These are phyloP conservation scores for Phaffomyces opuntiae DNA, from an alignment of 805 yeast species.

Conservation along the genomic window DNA sequence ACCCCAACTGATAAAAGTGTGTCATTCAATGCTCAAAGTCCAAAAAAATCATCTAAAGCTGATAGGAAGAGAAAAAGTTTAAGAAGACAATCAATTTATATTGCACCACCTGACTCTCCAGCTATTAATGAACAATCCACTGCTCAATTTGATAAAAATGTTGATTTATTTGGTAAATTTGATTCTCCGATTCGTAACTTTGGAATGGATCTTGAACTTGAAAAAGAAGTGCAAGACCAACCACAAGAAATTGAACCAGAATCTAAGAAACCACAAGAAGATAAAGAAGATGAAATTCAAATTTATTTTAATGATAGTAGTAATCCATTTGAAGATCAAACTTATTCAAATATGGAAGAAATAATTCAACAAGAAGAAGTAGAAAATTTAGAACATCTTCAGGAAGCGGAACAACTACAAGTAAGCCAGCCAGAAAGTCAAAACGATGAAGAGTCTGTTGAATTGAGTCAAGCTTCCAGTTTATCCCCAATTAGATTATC, in stretches of 20 bases:
- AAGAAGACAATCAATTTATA: slow-evolving; percentile 34
- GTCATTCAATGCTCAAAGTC: slow-evolving; percentile 21
- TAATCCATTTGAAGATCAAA: slow-evolving; percentile 15
- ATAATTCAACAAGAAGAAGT: slow-evolving; percentile 2
- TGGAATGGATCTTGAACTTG: too few relatives aligned
- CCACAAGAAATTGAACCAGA: neutral
- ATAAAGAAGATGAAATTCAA: slow-evolving; percentile 12
- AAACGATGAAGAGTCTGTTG: slow-evolving; percentile 1
- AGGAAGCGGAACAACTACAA: slow-evolving; percentile 8
- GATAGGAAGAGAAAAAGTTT: slow-evolving; percentile 32
- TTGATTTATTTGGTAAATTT: neutral
- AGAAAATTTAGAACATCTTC: slow-evolving; percentile 6
- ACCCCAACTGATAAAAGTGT: slow-evolving; percentile 19
- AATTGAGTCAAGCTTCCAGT: slow-evolving; percentile 14
- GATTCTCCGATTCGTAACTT: neutral
- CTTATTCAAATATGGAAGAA: slow-evolving; percentile 4
- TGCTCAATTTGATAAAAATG: slow-evolving; percentile 5
- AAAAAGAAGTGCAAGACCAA: too few relatives aligned
- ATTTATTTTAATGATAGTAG: slow-evolving; percentile 19
- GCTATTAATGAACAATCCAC: slow-evolving; percentile 1
- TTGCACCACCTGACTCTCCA: slow-evolving; percentile 21
- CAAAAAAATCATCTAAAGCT: slow-evolving; percentile 14
- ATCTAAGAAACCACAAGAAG: too few relatives aligned
- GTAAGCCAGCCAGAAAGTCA: slow-evolving; percentile 1
- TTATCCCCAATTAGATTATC: slow-evolving; percentile 20